Evolutionary conservation across 345 rosid species (phyloP).

Genomic region (Populus davidiana): DNA sequence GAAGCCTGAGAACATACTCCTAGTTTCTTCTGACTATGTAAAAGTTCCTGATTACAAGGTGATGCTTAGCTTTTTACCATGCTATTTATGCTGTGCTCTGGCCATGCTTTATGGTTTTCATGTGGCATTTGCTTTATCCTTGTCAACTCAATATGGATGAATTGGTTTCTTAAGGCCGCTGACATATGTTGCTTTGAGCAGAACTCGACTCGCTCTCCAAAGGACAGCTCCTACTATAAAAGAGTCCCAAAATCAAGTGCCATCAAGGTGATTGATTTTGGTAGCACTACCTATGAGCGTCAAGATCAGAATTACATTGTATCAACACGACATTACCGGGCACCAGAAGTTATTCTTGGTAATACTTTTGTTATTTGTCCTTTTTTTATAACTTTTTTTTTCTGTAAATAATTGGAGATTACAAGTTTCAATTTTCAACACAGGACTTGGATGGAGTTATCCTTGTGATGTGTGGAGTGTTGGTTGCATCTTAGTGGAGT

Average conservation of each 20-base stretch:
- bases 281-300: slow-evolving; percentile 31
- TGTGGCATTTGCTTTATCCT: slow-evolving; percentile 1
- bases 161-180: background rate
- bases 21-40: slow-evolving; percentile 69
- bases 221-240: slow-evolving; percentile 53
- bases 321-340: slow-evolving; percentile 34
- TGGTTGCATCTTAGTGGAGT: slow-evolving; percentile 77
- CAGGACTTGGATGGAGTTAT: slow-evolving; percentile 88
- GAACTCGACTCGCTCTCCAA: slow-evolving; percentile 55
- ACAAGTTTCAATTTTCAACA: background rate
- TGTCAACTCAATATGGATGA: background rate
- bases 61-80: background rate
- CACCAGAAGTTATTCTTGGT: slow-evolving; percentile 82
- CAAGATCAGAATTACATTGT: slow-evolving; percentile 30
- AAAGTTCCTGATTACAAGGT: slow-evolving; percentile 85
- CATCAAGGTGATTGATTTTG: slow-evolving; percentile 34
- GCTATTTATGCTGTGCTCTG: background rate
- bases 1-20: slow-evolving; percentile 82
- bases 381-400: background rate
- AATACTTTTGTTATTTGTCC: background rate
- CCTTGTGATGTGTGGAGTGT: slow-evolving; percentile 92
- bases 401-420: background rate
- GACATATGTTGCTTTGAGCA: slow-evolving; percentile 23
- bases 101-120: background rate
- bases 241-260: slow-evolving; percentile 61